Base-by-base conservation (phyloP, 176 grass and related monocot species). In the Hordeum marinum region DNA sequence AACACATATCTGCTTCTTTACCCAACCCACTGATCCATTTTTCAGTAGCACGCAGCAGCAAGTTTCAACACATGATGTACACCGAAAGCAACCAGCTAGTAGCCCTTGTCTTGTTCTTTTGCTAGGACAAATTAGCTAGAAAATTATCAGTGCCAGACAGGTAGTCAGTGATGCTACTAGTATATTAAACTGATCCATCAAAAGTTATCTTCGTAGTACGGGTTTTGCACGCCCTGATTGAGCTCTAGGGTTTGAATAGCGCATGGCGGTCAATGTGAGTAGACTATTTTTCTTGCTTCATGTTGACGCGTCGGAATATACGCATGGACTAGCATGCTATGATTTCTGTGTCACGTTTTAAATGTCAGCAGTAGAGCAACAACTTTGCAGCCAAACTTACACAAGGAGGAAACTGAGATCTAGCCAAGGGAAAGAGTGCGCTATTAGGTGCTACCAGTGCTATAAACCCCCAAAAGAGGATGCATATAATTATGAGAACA, bases 21-120 rank as follows among this genome's bases (percentile, higher is more conserved):
- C 77, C 89, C 75, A 87, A 87, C 80, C 80, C 89, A 87, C 85
- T 80, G 62, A 87, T 54, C 26, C 42, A 45, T 86, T 72, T 36
- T 72, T 72, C 15, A 6, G 62, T 36, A 25, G 78, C 32, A 34
- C 18, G 32, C 61, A 35, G 73, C 66, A 80, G 68, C 85, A 76
- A 62, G 76, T 87, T 87, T 87, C 89, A 90, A 80, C 35, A 52
- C 68, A 79, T 78, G 88, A 67, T 65, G 64, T 63, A 40, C 73
- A 60, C 57, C 43, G 84, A 86, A 90, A 86, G 88, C 79, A 37
- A 79, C 71, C 17, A 75, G 45, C 80, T 63, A 27, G 45, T 68
- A 40, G 50, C 61, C 34, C 54, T 57, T 26, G 29, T n/a, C 76
- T 72, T 78, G 66, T 81, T 66, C 74, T 72, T 88, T 58, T 39